These are phyloP conservation scores for Effrenium voratum DNA, from an alignment of 73 alveolate species.

Conservation along the genomic window DNA sequence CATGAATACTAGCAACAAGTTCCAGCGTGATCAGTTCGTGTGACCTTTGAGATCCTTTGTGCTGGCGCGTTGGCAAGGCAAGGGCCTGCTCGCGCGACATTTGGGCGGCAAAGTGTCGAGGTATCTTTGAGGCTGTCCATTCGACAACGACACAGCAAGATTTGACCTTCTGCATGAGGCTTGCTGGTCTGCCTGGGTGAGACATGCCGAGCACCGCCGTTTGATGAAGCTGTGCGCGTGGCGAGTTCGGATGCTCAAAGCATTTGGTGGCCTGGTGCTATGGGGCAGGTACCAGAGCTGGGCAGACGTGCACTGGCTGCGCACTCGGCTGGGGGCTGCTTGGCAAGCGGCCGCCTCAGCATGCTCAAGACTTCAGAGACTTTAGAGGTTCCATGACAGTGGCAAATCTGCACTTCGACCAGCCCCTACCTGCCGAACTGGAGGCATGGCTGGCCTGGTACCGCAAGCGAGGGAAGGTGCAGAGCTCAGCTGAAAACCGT, in stretches of 20 bases:
- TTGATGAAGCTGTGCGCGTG: slow-evolving; percentile 47
- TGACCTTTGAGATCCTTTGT: too few species aligned
- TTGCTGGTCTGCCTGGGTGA: slow-evolving; percentile 28
- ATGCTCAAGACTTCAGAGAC: background rate
- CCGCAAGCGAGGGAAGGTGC: slow-evolving; percentile 58
- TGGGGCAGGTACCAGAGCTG: slow-evolving; percentile 43
- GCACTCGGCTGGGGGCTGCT: slow-evolving; percentile 35
- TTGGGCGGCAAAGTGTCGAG: too few species aligned
- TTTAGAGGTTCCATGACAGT: background rate
- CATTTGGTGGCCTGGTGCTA: background rate
- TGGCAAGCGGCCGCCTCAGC: slow-evolving; percentile 2
- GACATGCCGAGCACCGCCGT: background rate
- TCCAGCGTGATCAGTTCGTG: too few species aligned
- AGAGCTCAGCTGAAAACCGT: background rate
- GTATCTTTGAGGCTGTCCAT: too few species aligned
- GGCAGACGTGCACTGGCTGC: slow-evolving; percentile 74
- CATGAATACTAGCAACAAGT: too few species aligned
- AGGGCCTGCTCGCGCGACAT: too few species aligned
- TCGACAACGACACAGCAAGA: too few species aligned
- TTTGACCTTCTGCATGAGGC: background rate
- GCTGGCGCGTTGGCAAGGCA: too few species aligned
- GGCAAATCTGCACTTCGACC: background rate
- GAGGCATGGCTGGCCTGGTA: slow-evolving; percentile 50
- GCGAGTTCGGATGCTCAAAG: too few species aligned
- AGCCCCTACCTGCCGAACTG: background rate